These are phyloP conservation scores for Aspergillus felis DNA, from an alignment of 2,329 filamentous ascomycete genomes.

Conservation along the genomic window DNA sequence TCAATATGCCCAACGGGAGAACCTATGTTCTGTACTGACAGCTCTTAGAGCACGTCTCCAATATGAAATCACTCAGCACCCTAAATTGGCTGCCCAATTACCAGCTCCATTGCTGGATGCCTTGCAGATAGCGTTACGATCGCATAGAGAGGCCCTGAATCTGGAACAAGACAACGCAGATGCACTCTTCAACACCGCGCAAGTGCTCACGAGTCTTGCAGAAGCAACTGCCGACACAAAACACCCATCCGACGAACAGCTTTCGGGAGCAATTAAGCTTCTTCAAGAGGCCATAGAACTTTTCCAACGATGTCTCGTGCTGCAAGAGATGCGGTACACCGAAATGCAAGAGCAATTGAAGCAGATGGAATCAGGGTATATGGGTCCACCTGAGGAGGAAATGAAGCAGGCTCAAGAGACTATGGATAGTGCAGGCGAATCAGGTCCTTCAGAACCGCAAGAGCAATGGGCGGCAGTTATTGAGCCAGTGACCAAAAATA, in stretches of 20 bases:
- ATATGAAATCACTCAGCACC: conserved; percentile 66
- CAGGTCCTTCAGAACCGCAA: conserved; percentile 28
- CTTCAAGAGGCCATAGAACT: conserved; percentile 60
- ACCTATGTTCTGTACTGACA: conserved; percentile 8
- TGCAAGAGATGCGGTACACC: conserved; percentile 50
- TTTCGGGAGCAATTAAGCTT: conserved; percentile 48
- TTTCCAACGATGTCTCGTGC: conserved; percentile 53
- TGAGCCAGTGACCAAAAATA: conserved; percentile 60
- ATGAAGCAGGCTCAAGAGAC: conserved; percentile 8
- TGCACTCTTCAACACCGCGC: conserved; percentile 67
- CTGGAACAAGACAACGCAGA: conserved; percentile 63
- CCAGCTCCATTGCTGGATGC: conserved; percentile 51
- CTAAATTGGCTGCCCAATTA: conserved; percentile 58
- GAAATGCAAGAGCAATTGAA: conserved; percentile 43
- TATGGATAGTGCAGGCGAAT: conserved; percentile 12
- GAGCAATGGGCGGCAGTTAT: conserved; percentile 66
- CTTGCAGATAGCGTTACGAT: conserved; percentile 58
- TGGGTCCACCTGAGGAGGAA: conserved; percentile 12
- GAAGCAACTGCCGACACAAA: conserved; percentile 57
- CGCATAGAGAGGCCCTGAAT: conserved; percentile 59
- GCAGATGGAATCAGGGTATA: conserved; percentile 31
- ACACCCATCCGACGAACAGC: conserved; percentile 39
- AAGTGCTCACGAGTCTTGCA: conserved; percentile 63
- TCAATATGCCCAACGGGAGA: neutral
- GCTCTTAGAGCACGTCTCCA: conserved; percentile 60